phyloP scores from a whole-genome alignment of 75 land plant species.

The Pinus taeda region DNA sequence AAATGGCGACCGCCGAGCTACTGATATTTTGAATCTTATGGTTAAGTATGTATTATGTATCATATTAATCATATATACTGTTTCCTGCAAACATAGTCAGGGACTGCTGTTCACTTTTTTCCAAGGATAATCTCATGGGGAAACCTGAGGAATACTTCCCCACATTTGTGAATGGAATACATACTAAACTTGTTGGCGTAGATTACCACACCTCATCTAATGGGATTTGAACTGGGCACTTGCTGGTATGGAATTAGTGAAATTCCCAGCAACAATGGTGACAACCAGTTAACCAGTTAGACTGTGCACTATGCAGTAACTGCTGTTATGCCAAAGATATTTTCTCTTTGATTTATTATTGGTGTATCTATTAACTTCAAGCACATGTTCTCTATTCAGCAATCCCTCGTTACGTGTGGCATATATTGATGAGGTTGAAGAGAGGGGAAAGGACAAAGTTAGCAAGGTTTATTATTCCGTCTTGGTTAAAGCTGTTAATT shows the following conservation, averaged over 20 bases:
- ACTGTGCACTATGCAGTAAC: background rate
- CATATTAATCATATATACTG: background rate
- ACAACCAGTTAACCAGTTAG: background rate
- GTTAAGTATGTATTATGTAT: conserved; percentile 60
- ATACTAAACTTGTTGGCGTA: no score
- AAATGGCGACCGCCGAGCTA: conserved; percentile 77
- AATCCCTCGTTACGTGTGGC: conserved; percentile 96
- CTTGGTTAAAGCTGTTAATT: conserved; percentile 83
- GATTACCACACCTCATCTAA: no score
- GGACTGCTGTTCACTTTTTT: background rate
- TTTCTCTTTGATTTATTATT: background rate
- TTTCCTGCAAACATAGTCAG: background rate
- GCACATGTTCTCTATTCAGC: conserved; percentile 25
- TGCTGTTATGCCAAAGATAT: background rate
- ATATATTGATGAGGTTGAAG: conserved; percentile 97
- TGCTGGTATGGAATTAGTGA: background rate
- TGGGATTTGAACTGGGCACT: no score
- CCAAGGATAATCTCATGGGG: background rate
- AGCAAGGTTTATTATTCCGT: conserved; percentile 94
- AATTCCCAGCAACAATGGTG: background rate
- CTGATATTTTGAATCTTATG: conserved; percentile 94
- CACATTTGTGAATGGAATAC: no score
- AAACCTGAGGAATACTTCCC: no score
- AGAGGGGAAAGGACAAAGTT: conserved; percentile 62
- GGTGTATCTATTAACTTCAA: background rate